Evolutionary conservation across 164 flowering plant species (phyloP), one percentile per base, ranked within the genome.

Genomic region (Tinospora cordifolia): DNA sequence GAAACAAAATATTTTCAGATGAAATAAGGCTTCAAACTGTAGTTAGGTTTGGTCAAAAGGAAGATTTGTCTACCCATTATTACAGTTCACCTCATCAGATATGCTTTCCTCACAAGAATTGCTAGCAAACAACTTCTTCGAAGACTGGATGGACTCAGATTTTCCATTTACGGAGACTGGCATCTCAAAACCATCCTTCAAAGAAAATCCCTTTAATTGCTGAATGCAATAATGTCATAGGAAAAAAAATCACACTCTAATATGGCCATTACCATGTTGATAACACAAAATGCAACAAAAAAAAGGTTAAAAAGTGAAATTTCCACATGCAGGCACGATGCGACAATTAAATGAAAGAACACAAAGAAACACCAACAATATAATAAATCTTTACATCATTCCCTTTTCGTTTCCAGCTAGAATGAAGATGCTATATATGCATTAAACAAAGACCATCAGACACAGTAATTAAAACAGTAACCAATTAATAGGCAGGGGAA

Each of bases 41-140:
- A 60, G 63, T 22, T 4, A 60, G 14, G 25, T 60, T 60, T 22
- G 5, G 30, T 8, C 12, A 60, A 60, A 10, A 60, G 4, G 63
- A 54, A 54, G 59, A 60, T 8, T 26, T 60, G 34, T 60, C 6
- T 27, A 41, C 19, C 19, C 22, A 51, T 51, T n/a, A 51, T 51
- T 26, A 40, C 26, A 9, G 9, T 39, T n/a, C 75, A 81, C 90
- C 80, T 79, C 84, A 69, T 77, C 79, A 66, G 80, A 79, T 26
- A 79, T 72, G 9, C 51, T 66, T 71, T 82, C 84, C 41, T 81
- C 86, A 62, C 71, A 82, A 15, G 78, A 70, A 47, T 60, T 47
- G 39, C 57, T 65, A 54, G 44, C 0, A 24, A 68, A 75, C 70
- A 36, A 39, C 41, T 71, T 63, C 49, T 64, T 71, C 24, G 72